Evolutionary conservation across 331 rosid species (phyloP).

Genomic region (Erythrophleum ivorense): DNA sequence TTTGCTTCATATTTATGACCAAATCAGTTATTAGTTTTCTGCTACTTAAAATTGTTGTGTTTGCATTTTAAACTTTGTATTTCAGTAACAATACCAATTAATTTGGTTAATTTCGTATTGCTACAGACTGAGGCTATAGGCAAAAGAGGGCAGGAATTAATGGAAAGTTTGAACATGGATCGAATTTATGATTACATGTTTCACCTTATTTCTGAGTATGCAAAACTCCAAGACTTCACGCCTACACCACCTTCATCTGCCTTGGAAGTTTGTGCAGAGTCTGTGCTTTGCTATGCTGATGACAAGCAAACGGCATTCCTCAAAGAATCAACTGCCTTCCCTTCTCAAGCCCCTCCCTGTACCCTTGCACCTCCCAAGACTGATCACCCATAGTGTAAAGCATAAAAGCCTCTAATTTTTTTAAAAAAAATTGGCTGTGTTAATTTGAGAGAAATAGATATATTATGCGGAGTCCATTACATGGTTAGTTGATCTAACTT

Average conservation of each 20-base stretch:
- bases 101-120: constrained; percentile 31
- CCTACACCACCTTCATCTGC: constrained; percentile 68
- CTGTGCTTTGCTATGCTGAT: constrained; percentile 81
- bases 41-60: background rate
- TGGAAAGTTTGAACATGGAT: constrained; percentile 80
- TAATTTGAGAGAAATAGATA: background rate
- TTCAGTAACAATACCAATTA: background rate
- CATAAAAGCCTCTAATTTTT: constrained; percentile 2
- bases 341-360: constrained; percentile 73
- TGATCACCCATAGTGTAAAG: constrained; percentile 37
- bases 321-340: constrained; percentile 44
- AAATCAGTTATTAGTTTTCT: background rate
- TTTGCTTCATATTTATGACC: background rate
- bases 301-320: constrained; percentile 63
- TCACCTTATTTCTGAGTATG: constrained; percentile 81
- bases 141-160: constrained; percentile 71
- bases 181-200: constrained; percentile 90
- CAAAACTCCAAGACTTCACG: constrained; percentile 77
- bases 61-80: background rate
- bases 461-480: too few relatives aligned
- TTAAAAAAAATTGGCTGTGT: background rate
- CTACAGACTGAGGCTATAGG: constrained; percentile 77
- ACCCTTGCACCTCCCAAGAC: constrained; percentile 51
- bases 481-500: background rate
- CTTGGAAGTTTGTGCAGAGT: constrained; percentile 68